A percentile compares a stretch with the other conserved stretches of the same genome.
These are phyloP conservation scores for Periconia sp. DNA, from an alignment of 2,329 filamentous ascomycete species.

Conservation along the genomic window DNA sequence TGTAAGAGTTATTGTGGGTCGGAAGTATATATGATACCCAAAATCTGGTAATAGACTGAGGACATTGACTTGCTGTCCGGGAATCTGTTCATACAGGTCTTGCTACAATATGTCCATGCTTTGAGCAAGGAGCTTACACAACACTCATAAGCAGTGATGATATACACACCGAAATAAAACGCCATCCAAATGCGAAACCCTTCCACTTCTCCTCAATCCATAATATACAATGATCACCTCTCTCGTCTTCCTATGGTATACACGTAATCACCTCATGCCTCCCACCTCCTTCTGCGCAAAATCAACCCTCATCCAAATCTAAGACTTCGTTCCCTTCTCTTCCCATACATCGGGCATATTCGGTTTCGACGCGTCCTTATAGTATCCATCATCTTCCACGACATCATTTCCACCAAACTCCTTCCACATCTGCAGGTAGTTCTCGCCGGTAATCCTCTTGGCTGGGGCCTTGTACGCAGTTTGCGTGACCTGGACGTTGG, in stretches of 20 bases:
- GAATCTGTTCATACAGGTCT: background rate
- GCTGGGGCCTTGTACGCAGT: slow-evolving; percentile 3
- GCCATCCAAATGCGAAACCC: slow-evolving; percentile 9
- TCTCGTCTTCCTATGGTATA: background rate
- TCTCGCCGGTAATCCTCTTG: slow-evolving; percentile 32
- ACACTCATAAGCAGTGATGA: background rate
- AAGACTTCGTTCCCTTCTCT: slow-evolving; percentile 15
- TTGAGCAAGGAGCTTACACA: too few relatives aligned
- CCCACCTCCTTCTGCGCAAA: background rate
- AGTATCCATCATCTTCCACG: slow-evolving; percentile 9
- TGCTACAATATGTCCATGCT: too few relatives aligned
- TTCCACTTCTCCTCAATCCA: background rate
- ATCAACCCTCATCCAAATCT: background rate
- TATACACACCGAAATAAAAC: background rate
- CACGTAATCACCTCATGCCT: background rate
- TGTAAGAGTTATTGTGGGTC: background rate
- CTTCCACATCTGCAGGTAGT: slow-evolving; percentile 40
- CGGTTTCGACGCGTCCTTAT: slow-evolving; percentile 1
- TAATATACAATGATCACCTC: background rate
- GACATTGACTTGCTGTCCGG: too few relatives aligned
- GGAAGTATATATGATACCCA: slow-evolving; percentile 24
- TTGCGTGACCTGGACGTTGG: slow-evolving; percentile 20
- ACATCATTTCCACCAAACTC: slow-evolving; percentile 30
- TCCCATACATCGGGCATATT: slow-evolving; percentile 31
- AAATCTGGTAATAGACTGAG: background rate